These are phyloP conservation scores for Pilatotrama ljubarskyi DNA, from an alignment of 768 basidiomycete species.

Conservation along the genomic window DNA sequence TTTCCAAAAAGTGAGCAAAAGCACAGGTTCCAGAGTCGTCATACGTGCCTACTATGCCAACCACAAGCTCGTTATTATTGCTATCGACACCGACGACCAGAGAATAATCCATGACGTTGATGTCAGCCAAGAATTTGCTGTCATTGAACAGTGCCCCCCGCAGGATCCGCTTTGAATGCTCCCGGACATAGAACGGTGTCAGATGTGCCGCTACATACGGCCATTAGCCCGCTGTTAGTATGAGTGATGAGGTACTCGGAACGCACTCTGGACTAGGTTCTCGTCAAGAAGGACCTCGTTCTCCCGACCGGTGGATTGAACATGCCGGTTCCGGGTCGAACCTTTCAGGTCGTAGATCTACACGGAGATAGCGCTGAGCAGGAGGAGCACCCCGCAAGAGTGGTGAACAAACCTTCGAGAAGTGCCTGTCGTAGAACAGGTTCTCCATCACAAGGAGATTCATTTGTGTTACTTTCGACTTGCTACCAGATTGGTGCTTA, in stretches of 20 bases:
- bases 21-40: neutral
- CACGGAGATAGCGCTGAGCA: constrained; percentile 3
- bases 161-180: constrained; percentile 92
- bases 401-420: constrained; percentile 65
- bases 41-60: constrained; percentile 91
- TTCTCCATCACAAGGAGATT: constrained; percentile 98
- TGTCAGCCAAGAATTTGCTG: constrained; percentile 89
- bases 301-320: constrained; percentile 83
- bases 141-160: constrained; percentile 92
- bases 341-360: constrained; percentile 98
- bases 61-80: constrained; percentile 83
- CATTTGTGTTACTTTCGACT: constrained; percentile 84
- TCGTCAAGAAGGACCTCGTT: constrained; percentile 97
- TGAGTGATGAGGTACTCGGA: neutral
- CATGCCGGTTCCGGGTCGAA: constrained; percentile 90
- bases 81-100: constrained; percentile 95
- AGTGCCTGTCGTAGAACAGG: constrained; percentile 88
- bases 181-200: constrained; percentile 91
- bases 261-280: constrained; percentile 85
- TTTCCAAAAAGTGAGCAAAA: constrained; percentile 32
- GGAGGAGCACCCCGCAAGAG: neutral
- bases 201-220: constrained; percentile 68
- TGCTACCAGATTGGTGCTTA: constrained; percentile 63
- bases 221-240: neutral
- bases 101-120: constrained; percentile 98